These are phyloP conservation scores for Metschnikowia kofuensis DNA, from an alignment of 805 yeast genomes.

Conservation along the genomic window DNA sequence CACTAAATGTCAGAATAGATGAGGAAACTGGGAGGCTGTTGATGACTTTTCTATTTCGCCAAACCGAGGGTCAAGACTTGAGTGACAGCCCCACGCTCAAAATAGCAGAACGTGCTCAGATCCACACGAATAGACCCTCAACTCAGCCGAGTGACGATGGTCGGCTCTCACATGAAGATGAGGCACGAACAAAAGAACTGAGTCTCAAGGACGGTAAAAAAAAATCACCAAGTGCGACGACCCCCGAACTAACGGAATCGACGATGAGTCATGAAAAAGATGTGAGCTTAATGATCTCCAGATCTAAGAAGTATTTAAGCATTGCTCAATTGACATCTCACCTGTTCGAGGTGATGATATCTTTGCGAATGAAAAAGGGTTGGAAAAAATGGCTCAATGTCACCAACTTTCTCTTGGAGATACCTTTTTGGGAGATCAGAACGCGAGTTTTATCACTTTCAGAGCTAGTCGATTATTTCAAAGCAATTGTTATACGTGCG, in stretches of 20 bases:
- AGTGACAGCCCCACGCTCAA: conserved; percentile 14
- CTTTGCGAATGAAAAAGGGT: conserved; percentile 35
- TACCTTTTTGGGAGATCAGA: conserved; percentile 35
- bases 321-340: conserved; percentile 48
- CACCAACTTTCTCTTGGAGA: conserved; percentile 29
- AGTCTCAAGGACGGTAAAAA: background rate
- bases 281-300: conserved; percentile 59
- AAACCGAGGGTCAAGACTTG: conserved; percentile 9
- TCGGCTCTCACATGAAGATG: conserved; percentile 6
- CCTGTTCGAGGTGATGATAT: conserved; percentile 29
- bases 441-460: conserved; percentile 30
- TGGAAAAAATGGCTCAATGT: conserved; percentile 36
- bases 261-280: conserved; percentile 15
- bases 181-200: background rate
- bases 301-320: conserved; percentile 73
- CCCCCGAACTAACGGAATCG: background rate
- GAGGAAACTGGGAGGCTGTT: conserved; percentile 39
- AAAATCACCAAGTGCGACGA: conserved; percentile 4
- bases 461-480: conserved; percentile 34
- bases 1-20: conserved; percentile 38
- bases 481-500: conserved; percentile 30
- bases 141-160: conserved; percentile 9
- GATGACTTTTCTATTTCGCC: conserved; percentile 35
- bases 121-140: background rate
- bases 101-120: conserved; percentile 6